These are phyloP conservation scores for Teunomyces atbi DNA, from an alignment of 805 yeast species.

Conservation along the genomic window DNA sequence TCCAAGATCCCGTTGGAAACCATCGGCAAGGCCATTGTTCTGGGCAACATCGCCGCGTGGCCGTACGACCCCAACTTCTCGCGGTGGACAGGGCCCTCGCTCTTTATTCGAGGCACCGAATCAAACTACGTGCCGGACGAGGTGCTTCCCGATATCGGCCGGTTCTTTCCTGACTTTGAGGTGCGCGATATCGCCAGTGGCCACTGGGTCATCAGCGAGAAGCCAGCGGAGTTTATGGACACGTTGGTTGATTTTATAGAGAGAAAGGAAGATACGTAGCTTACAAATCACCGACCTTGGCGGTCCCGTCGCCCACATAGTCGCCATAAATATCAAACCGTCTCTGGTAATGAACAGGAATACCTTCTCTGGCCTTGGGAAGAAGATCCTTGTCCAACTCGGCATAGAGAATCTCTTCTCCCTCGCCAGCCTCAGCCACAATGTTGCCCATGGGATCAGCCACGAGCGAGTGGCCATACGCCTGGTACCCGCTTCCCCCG, in stretches of 20 bases:
- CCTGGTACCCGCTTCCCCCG: constrained; percentile 42
- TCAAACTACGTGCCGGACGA: constrained; percentile 85
- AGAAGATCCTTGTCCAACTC: constrained; percentile 38
- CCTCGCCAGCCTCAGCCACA: constrained; percentile 47
- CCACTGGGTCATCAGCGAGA: constrained; percentile 91
- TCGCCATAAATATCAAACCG: constrained; percentile 46
- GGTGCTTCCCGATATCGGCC: constrained; percentile 65
- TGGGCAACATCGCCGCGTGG: constrained; percentile 71
- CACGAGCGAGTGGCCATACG: constrained; percentile 46
- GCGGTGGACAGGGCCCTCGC: constrained; percentile 67
- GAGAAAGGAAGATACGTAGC: constrained; percentile 32
- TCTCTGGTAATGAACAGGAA: constrained; percentile 45
- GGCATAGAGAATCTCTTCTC: constrained; percentile 43
- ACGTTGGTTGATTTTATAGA: constrained; percentile 63
- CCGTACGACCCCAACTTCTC: constrained; percentile 57
- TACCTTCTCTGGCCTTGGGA: constrained; percentile 40
- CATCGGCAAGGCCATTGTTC: constrained; percentile 63
- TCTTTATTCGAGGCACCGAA: constrained; percentile 76
- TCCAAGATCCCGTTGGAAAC: constrained; percentile 70
- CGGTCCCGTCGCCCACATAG: constrained; percentile 28
- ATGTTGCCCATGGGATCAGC: constrained; percentile 43
- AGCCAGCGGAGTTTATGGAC: constrained; percentile 72
- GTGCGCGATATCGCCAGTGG: constrained; percentile 77
- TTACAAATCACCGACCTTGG: constrained; percentile 26
- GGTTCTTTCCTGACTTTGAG: constrained; percentile 75